phyloP scores from a whole-genome alignment of 306 rosid genomes.

The Elaeagnus macrophylla region DNA sequence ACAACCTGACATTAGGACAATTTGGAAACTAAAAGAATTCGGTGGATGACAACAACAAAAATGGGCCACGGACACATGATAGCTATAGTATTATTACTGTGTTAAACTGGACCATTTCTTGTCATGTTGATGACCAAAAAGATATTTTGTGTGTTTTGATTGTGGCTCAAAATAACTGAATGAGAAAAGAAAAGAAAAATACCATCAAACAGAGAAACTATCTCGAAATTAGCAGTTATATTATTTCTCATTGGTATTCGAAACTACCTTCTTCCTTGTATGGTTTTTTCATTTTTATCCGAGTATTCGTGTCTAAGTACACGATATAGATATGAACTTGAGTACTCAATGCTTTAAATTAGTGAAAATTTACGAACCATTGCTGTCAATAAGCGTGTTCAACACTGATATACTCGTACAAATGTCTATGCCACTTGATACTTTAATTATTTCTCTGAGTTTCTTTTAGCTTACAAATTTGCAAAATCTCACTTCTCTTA shows the following conservation, averaged over 20 bases:
- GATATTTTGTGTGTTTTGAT: constrained; percentile 36
- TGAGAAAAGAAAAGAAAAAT: constrained; percentile 1
- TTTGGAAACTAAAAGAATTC: background rate
- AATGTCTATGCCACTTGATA: no score
- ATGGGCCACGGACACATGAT: constrained; percentile 13
- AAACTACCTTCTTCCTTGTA: background rate
- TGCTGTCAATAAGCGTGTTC: no score
- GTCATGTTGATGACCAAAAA: constrained; percentile 29
- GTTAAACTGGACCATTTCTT: constrained; percentile 10
- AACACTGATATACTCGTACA: no score
- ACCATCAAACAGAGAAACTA: constrained; percentile 39
- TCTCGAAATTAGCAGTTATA: constrained; percentile 33
- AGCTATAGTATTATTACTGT: constrained; percentile 21
- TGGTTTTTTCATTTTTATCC: no score
- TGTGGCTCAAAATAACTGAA: constrained; percentile 53
- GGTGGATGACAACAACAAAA: constrained; percentile 9
- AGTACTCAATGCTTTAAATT: no score
- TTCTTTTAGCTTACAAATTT: no score
- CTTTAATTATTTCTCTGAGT: no score
- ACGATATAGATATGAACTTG: no score
- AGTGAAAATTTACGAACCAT: no score
- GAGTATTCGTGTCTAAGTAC: no score
- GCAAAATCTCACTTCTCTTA: no score
- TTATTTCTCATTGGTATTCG: constrained; percentile 30
- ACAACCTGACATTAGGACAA: constrained; percentile 9